phyloP scores from a whole-genome alignment of 768 basidiomycete genomes.

The Russula sp. region DNA sequence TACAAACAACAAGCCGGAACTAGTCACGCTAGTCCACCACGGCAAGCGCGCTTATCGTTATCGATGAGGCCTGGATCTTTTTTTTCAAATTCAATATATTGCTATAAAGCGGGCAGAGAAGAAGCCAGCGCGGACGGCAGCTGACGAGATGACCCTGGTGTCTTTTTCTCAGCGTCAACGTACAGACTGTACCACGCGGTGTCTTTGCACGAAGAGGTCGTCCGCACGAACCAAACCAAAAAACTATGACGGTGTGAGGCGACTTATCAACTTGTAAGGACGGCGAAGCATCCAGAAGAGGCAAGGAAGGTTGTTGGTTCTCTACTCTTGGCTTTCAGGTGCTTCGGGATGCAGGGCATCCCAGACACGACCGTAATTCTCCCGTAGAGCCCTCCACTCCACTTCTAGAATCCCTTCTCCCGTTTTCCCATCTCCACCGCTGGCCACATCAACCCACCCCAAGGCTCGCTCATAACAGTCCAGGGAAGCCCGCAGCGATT shows the following conservation, averaged over 20 bases:
- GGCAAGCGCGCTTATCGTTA: not conserved
- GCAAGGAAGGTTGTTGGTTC: not conserved
- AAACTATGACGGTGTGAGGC: not conserved
- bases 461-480: slow-evolving; percentile 64
- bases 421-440: slow-evolving; percentile 33
- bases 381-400: slow-evolving; percentile 55
- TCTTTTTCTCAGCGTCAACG: too few relatives aligned
- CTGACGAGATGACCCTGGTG: too few relatives aligned
- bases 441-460: slow-evolving; percentile 51
- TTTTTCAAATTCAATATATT: too few relatives aligned
- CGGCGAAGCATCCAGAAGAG: not conserved
- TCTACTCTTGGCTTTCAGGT: not conserved
- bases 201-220: not conserved
- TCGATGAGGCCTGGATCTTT: not conserved
- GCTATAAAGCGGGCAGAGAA: too few relatives aligned
- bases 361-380: slow-evolving; percentile 47
- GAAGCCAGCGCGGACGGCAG: too few relatives aligned
- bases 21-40: not conserved
- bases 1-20: not conserved
- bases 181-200: not conserved
- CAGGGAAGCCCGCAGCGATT: slow-evolving; percentile 38
- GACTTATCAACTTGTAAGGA: too few relatives aligned
- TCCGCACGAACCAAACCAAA: not conserved
- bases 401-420: slow-evolving; percentile 48
- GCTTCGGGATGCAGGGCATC: slow-evolving; percentile 2